A percentile compares a stretch with the other conserved stretches of the same genome.
Evolutionary conservation across 257 asterid species (phyloP).

Genomic region (Gentiana macrophylla): DNA sequence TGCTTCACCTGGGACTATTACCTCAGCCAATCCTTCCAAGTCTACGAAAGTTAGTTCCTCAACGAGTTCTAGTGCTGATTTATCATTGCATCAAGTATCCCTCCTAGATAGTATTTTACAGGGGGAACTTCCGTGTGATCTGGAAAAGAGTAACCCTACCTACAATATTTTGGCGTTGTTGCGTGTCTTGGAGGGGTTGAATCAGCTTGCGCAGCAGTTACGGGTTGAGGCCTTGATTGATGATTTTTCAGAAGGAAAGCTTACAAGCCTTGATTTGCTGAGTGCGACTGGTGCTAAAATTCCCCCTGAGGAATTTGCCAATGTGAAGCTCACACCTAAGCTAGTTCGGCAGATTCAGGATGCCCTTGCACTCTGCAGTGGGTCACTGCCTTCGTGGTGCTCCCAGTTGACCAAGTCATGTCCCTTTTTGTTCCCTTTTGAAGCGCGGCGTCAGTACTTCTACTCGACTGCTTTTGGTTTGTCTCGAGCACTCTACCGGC

Average conservation of each 20-base stretch:
- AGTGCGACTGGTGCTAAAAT: slow-evolving; percentile 41
- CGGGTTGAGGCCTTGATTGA: slow-evolving; percentile 49
- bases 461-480: slow-evolving; percentile 96
- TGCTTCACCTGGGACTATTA: slow-evolving; percentile 37
- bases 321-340: slow-evolving; percentile 87
- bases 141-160: slow-evolving; percentile 83
- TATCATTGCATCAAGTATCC: slow-evolving; percentile 42
- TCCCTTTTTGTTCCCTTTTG: slow-evolving; percentile 95
- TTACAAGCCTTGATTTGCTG: slow-evolving; percentile 39
- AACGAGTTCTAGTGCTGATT: slow-evolving; percentile 30
- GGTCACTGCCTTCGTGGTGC: slow-evolving; percentile 98
- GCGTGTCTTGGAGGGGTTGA: slow-evolving; percentile 87
- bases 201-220: slow-evolving; percentile 86
- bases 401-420: slow-evolving; percentile 93
- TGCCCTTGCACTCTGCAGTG: slow-evolving; percentile 95
- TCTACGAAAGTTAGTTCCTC: slow-evolving; percentile 51
- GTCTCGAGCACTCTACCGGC: slow-evolving; percentile 88
- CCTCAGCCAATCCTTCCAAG: slow-evolving; percentile 49
- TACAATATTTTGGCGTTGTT: slow-evolving; percentile 76
- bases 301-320: slow-evolving; percentile 55
- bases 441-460: slow-evolving; percentile 91
- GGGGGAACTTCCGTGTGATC: slow-evolving; percentile 91
- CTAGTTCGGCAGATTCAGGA: slow-evolving; percentile 93
- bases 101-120: slow-evolving; percentile 86
- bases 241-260: slow-evolving; percentile 69